These are phyloP conservation scores for Fraxinus nigra DNA, from an alignment of 305 asterid species.

Conservation along the genomic window DNA sequence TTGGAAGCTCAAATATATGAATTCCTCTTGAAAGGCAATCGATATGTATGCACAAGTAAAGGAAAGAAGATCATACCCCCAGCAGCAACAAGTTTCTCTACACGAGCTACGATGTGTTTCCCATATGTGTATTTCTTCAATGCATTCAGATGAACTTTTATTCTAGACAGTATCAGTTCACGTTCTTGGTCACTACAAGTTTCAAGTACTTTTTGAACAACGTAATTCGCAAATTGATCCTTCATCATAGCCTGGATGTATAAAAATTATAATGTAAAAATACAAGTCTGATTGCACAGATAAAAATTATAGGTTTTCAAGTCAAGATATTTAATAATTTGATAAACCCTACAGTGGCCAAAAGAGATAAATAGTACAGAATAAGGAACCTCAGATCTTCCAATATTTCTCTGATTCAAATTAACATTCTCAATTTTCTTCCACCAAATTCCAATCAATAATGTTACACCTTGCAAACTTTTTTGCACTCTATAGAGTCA, in stretches of 20 bases:
- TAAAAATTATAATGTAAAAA: background rate
- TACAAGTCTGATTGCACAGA: background rate
- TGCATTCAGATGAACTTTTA: conserved; percentile 64
- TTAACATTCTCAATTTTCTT: background rate
- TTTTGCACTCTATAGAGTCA: background rate
- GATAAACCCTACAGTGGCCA: background rate
- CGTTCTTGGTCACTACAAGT: conserved; percentile 68
- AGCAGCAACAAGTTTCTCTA: conserved; percentile 68
- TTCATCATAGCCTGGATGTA: conserved; percentile 68
- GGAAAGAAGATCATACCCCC: conserved; percentile 36
- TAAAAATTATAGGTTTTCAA: background rate
- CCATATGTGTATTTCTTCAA: conserved; percentile 67
- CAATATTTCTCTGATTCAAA: background rate
- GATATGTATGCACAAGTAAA: background rate
- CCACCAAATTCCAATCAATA: background rate
- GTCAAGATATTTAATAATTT: background rate
- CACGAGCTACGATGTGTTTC: conserved; percentile 71
- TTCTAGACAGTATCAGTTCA: conserved; percentile 57
- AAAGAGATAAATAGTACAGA: background rate
- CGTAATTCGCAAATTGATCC: conserved; percentile 66
- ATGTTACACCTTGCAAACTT: background rate
- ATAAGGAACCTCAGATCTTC: background rate
- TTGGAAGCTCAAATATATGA: background rate
- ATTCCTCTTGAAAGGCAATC: background rate
- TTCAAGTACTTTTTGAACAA: conserved; percentile 67